Conservation (phyloP, 768 basidiomycete genomes). For the Cytidiella melzeri region DNA sequence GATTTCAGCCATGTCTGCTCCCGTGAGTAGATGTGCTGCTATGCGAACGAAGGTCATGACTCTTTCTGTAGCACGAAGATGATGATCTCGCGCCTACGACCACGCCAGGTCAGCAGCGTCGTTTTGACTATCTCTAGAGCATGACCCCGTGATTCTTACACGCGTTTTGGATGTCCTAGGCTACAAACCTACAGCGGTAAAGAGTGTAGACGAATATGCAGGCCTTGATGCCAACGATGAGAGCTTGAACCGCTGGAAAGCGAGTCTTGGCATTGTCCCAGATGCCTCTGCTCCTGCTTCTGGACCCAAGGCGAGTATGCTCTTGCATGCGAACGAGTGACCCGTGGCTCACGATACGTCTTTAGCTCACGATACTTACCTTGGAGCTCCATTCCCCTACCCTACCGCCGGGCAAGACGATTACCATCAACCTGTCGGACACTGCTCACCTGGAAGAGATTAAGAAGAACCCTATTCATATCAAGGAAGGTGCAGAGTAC, state of each 20-base stretch:
- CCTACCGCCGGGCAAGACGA: constrained; percentile 49
- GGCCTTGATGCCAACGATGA: constrained; percentile 87
- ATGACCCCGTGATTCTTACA: background rate
- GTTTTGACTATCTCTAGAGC: background rate
- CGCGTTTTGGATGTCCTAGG: constrained; percentile 34
- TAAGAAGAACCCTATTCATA: constrained; percentile 73
- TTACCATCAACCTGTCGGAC: constrained; percentile 64
- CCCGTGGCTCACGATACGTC: background rate
- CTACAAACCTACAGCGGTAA: constrained; percentile 66
- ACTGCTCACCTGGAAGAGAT: constrained; percentile 39
- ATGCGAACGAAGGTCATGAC: constrained; percentile 1
- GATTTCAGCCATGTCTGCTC: constrained; percentile 41
- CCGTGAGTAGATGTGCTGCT: constrained; percentile 27
- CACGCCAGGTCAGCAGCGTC: constrained; percentile 53
- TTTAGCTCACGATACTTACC: constrained; percentile 67
- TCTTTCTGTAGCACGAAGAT: constrained; percentile 49
- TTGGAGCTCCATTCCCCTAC: constrained; percentile 79
- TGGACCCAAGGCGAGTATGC: constrained; percentile 62
- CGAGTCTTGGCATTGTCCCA: constrained; percentile 77
- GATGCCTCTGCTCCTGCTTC: constrained; percentile 35
- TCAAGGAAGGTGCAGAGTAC: constrained; percentile 87
- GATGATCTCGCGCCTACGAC: constrained; percentile 61
- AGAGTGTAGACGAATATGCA: constrained; percentile 77
- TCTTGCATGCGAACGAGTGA: constrained; percentile 8
- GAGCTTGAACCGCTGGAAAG: constrained; percentile 93